These are phyloP conservation scores for Lanzia echinophila DNA, from an alignment of 2,329 filamentous ascomycete genomes.

Conservation along the genomic window DNA sequence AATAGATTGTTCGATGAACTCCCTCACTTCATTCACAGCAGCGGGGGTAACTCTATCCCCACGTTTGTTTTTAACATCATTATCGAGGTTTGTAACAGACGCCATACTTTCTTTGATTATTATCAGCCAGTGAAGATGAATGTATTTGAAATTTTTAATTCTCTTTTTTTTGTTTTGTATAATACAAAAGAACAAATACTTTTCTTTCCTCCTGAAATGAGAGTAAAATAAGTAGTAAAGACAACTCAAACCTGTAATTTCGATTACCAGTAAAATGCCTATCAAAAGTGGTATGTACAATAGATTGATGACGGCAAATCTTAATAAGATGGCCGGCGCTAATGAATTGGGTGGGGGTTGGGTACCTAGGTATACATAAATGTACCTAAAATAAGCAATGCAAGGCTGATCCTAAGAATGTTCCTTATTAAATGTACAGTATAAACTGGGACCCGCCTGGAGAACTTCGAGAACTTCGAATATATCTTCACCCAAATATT, in stretches of 20 bases:
- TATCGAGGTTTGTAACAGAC: conserved; percentile 87
- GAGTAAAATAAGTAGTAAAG: not conserved
- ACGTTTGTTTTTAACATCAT: conserved; percentile 89
- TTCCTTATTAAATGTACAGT: too few relatives aligned
- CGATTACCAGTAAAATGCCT: conserved; percentile 1
- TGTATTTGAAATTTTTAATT: too few relatives aligned
- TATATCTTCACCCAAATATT: too few relatives aligned
- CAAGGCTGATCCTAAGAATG: not conserved
- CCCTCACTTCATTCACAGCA: conserved; percentile 75
- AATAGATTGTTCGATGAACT: conserved; percentile 79
- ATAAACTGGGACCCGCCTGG: too few relatives aligned
- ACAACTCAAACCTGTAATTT: too few relatives aligned
- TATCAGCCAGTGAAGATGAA: too few relatives aligned
- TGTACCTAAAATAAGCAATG: not conserved
- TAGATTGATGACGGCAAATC: conserved; percentile 1
- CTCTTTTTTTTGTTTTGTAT: too few relatives aligned
- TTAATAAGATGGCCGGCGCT: conserved; percentile 6
- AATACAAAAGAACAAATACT: not conserved
- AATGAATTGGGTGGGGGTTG: not conserved
- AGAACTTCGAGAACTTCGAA: too few relatives aligned
- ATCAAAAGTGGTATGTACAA: not conserved
- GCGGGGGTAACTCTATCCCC: conserved; percentile 88
- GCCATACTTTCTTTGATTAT: conserved; percentile 62
- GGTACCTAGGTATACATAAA: too few relatives aligned
- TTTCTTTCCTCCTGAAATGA: not conserved